Evolutionary conservation across 1,284 basidiomycete genomes (phyloP).

Genomic region (Boletus semigastroideus): DNA sequence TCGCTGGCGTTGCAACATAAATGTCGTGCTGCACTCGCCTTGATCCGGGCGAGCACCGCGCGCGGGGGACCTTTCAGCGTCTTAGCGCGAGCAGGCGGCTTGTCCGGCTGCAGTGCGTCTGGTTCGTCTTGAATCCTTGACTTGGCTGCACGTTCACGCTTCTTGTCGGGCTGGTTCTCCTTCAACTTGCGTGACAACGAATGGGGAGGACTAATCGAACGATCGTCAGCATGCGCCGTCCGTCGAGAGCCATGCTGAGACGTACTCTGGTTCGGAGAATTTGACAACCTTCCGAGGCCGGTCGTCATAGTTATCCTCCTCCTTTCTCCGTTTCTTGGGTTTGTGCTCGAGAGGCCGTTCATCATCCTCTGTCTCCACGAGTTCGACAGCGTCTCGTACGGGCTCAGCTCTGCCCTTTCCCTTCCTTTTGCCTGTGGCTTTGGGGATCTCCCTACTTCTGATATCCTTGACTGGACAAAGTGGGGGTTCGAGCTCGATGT

Average conservation of each 20-base stretch:
- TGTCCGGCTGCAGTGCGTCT: conserved; percentile 1
- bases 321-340: conserved; percentile 21
- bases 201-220: conserved; percentile 8
- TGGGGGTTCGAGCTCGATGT: neutral
- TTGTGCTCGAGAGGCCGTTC: conserved; percentile 7
- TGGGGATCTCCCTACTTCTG: neutral
- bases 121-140: neutral
- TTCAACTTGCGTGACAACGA: conserved; percentile 26
- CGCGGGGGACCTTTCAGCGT: conserved; percentile 29
- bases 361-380: conserved; percentile 1
- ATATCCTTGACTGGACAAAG: neutral
- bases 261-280: conserved; percentile 16
- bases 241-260: neutral
- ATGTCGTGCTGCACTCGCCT: conserved; percentile 18
- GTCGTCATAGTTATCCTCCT: conserved; percentile 21
- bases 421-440: neutral
- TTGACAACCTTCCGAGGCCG: conserved; percentile 24
- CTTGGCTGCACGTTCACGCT: neutral
- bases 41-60: conserved; percentile 33
- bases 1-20: conserved; percentile 25
- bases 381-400: neutral
- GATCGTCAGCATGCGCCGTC: neutral
- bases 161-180: conserved; percentile 20
- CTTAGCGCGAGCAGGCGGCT: conserved; percentile 8
- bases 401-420: neutral